Evolutionary conservation across 148 eudicot genomes (phyloP).

Genomic region (Vaccinium vitisidaea): DNA sequence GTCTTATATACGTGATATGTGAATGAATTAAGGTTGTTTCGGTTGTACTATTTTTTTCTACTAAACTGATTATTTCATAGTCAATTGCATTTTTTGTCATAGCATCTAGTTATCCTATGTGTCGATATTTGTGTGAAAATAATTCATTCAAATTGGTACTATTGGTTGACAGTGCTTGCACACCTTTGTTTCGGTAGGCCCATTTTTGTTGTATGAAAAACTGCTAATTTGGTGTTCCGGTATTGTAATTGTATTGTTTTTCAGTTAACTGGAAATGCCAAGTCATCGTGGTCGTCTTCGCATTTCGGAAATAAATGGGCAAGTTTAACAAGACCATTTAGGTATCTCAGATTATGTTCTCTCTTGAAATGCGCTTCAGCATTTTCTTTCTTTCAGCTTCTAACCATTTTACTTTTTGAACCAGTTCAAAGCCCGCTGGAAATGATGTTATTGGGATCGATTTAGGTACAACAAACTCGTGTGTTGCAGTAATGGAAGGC

Average conservation of each 20-base stretch:
- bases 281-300: constrained; percentile 44
- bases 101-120: neutral
- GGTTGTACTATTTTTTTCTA: neutral
- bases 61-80: neutral
- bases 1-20: neutral
- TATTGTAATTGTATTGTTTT: neutral
- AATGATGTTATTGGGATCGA: constrained; percentile 95
- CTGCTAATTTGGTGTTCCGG: neutral
- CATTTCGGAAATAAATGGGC: constrained; percentile 57
- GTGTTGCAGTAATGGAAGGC: constrained; percentile 97
- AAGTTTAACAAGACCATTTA: constrained; percentile 67
- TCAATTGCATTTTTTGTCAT: neutral
- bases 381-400: neutral
- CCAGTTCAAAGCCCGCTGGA: constrained; percentile 72
- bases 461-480: constrained; percentile 94
- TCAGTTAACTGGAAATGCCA: constrained; percentile 64
- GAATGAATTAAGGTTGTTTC: neutral
- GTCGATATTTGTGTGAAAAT: neutral
- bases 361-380: neutral
- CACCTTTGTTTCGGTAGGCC: neutral
- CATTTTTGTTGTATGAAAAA: neutral
- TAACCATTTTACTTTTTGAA: neutral
- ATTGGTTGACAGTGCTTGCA: neutral
- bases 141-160: neutral
- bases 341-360: constrained; percentile 35